These are phyloP conservation scores for Hygrophorus russula DNA, from an alignment of 768 basidiomycete genomes.

Conservation along the genomic window DNA sequence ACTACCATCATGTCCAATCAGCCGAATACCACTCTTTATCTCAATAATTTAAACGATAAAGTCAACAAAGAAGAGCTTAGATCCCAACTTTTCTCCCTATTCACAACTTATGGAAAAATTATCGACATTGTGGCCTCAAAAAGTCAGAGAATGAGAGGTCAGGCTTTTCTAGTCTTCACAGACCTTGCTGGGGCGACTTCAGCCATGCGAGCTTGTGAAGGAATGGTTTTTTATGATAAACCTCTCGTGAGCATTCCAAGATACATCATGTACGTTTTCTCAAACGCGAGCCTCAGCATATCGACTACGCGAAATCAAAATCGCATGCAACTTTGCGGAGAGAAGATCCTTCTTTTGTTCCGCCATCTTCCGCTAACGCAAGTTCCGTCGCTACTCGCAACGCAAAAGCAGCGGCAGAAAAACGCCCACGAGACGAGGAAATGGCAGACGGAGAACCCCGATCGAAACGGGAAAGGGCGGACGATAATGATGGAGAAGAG, in stretches of 20 bases:
- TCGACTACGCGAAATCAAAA: slow-evolving; percentile 83
- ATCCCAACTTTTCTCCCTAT: slow-evolving; percentile 73
- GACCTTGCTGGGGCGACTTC: slow-evolving; percentile 87
- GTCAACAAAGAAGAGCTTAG: slow-evolving; percentile 86
- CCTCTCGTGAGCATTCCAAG: slow-evolving; percentile 57
- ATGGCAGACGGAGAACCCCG: slow-evolving; percentile 39
- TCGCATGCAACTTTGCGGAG: slow-evolving; percentile 73
- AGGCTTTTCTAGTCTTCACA: slow-evolving; percentile 92
- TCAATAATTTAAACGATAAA: slow-evolving; percentile 91
- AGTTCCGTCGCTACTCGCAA: slow-evolving; percentile 27
- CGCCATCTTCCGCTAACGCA: slow-evolving; percentile 55
- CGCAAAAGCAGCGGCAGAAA: slow-evolving; percentile 29
- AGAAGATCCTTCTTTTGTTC: slow-evolving; percentile 75
- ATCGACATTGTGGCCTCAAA: slow-evolving; percentile 91
- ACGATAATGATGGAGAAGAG: slow-evolving; percentile 72
- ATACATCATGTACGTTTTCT: slow-evolving; percentile 6
- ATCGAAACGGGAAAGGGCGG: slow-evolving; percentile 59
- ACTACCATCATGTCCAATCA: slow-evolving; percentile 38
- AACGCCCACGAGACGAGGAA: slow-evolving; percentile 59
- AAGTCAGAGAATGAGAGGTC: slow-evolving; percentile 76
- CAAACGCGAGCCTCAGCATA: slow-evolving; percentile 45
- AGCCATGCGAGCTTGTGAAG: slow-evolving; percentile 87
- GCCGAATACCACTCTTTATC: slow-evolving; percentile 82
- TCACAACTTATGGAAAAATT: slow-evolving; percentile 87
- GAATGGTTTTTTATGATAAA: slow-evolving; percentile 89